Percentiles rank a stretch among this genome's conserved stretches.
phyloP scores from a whole-genome alignment of 345 rosid genomes.

The Theobroma cacao region DNA sequence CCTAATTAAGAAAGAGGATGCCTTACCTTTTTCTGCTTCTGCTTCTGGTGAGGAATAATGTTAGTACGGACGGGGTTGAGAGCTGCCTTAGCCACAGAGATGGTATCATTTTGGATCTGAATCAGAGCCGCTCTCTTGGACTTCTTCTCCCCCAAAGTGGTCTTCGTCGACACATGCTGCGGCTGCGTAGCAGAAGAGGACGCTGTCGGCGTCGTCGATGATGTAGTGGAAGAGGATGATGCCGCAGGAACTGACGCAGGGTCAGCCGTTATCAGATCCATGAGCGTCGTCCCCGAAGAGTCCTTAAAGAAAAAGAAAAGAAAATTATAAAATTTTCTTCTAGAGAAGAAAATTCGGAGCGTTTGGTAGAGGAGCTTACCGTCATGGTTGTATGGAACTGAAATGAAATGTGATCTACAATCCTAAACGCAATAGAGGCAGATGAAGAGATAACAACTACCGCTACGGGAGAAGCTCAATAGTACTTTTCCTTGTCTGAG shows the following conservation, averaged over 20 bases:
- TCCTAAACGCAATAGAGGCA: background rate
- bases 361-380: constrained; percentile 5
- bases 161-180: constrained; percentile 47
- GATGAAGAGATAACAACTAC: background rate
- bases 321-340: background rate
- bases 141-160: constrained; percentile 71
- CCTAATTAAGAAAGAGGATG: background rate
- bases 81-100: constrained; percentile 92
- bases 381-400: constrained; percentile 15
- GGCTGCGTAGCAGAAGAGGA: constrained; percentile 9
- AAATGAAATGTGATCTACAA: background rate
- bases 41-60: constrained; percentile 73
- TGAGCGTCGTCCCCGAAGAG: constrained; percentile 82
- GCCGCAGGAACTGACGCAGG: constrained; percentile 51
- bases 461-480: background rate
- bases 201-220: constrained; percentile 25
- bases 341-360: background rate
- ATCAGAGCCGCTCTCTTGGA: constrained; percentile 73
- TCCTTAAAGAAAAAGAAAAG: constrained; percentile 42
- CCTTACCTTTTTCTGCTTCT: constrained; percentile 57
- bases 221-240: constrained; percentile 34
- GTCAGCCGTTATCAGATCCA: constrained; percentile 98
- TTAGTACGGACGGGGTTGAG: constrained; percentile 64
- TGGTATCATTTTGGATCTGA: constrained; percentile 94
- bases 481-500: no score